phyloP scores from a whole-genome alignment of 2,329 filamentous ascomycete genomes.

The Chaetomium globosum region DNA sequence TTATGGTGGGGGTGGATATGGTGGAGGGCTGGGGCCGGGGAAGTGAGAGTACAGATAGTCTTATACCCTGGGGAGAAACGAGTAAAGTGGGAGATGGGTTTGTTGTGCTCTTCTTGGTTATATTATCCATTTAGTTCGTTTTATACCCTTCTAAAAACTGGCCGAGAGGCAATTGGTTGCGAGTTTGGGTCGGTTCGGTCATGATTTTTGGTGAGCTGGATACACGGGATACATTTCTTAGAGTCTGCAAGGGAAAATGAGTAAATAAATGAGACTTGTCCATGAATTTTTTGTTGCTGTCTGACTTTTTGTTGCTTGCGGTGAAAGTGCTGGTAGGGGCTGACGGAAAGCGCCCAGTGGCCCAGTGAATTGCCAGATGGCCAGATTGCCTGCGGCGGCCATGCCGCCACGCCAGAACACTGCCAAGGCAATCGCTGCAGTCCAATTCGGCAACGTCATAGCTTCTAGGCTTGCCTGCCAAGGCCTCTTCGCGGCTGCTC shows the following conservation, averaged over 20 bases:
- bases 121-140: not conserved
- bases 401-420: not conserved
- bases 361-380: not conserved
- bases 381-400: not conserved
- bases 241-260: too few relatives aligned
- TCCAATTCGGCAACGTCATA: conserved; percentile 17
- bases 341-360: not conserved
- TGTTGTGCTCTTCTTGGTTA: not conserved
- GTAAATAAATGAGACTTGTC: conserved; percentile 6
- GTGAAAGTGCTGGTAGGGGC: not conserved
- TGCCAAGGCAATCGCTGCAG: conserved; percentile 2
- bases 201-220: not conserved
- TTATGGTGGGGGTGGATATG: not conserved
- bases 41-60: not conserved
- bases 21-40: not conserved
- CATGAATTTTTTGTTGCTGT: not conserved
- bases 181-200: not conserved
- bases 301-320: not conserved
- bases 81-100: not conserved
- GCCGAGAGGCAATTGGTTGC: conserved; percentile 12
- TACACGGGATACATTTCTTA: not conserved
- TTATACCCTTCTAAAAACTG: conserved; percentile 17
- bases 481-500: conserved; percentile 13
- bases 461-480: conserved; percentile 12
- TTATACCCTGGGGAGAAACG: conserved; percentile 1